Evolutionary conservation across 2,329 filamentous ascomycete species (phyloP).

Genomic region (Pyricularia pennisetigena): DNA sequence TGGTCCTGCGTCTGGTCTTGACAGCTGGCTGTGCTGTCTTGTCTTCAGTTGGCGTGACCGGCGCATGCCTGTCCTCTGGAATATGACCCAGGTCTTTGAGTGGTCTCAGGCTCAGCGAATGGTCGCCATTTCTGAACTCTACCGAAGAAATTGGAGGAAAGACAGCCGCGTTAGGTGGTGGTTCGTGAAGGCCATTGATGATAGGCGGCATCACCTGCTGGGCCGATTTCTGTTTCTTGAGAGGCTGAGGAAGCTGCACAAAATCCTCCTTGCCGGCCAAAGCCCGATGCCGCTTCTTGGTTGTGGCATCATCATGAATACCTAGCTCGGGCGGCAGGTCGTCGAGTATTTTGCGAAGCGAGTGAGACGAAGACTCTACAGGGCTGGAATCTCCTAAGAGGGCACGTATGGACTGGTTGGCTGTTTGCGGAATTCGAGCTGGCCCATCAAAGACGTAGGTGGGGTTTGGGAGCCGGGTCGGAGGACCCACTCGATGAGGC

Average conservation of each 20-base stretch:
- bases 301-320: slow-evolving; percentile 29
- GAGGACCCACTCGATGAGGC: slow-evolving; percentile 1
- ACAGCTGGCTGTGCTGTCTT: slow-evolving; percentile 12
- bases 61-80: slow-evolving; percentile 1
- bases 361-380: slow-evolving; percentile 27
- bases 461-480: slow-evolving; percentile 10
- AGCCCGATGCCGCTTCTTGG: slow-evolving; percentile 44
- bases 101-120: slow-evolving; percentile 26
- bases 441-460: slow-evolving; percentile 11
- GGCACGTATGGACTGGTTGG: slow-evolving; percentile 26
- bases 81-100: slow-evolving; percentile 27
- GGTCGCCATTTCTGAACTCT: slow-evolving; percentile 41
- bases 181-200: slow-evolving; percentile 54
- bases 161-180: slow-evolving; percentile 49
- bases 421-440: slow-evolving; percentile 8
- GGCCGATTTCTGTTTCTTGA: slow-evolving; percentile 53
- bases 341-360: slow-evolving; percentile 35
- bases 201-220: slow-evolving; percentile 53
- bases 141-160: slow-evolving; percentile 53
- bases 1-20: slow-evolving; percentile 43
- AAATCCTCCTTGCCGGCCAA: slow-evolving; percentile 48
- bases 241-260: slow-evolving; percentile 52
- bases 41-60: slow-evolving; percentile 19
- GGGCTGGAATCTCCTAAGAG: slow-evolving; percentile 28
- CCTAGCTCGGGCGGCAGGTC: slow-evolving; percentile 26